A percentile compares a stretch with the other conserved stretches of the same genome.
These are phyloP conservation scores for Wallacemonas sp. DNA, from an alignment of 208 protist species.

Conservation along the genomic window DNA sequence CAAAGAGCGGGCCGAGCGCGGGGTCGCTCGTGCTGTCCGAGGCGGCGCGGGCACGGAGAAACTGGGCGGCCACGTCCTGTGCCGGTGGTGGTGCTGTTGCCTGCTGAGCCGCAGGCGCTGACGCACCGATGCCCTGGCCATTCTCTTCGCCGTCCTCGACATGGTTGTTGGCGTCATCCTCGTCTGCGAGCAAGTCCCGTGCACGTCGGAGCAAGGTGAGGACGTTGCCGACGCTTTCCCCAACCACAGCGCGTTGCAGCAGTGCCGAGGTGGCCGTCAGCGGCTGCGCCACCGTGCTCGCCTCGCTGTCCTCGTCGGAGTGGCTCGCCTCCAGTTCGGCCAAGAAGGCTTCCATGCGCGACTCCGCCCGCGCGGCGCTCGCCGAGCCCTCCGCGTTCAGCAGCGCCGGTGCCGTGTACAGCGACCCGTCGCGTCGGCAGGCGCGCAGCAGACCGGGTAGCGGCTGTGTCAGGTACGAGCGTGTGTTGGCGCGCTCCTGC, in stretches of 20 bases:
- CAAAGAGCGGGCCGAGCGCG: too few species aligned
- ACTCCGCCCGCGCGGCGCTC: background rate
- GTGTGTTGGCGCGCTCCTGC: slow-evolving; percentile 26
- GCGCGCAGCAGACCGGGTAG: slow-evolving; percentile 26
- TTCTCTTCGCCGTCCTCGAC: background rate
- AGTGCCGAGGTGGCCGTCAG: background rate
- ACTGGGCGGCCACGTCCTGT: background rate
- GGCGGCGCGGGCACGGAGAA: background rate
- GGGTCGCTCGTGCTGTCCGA: too few species aligned
- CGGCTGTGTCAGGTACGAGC: slow-evolving; percentile 41
- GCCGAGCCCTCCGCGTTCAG: background rate
- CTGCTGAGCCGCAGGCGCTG: too few species aligned
- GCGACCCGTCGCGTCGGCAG: slow-evolving; percentile 12
- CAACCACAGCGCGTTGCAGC: slow-evolving; percentile 9
- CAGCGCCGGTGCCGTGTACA: background rate
- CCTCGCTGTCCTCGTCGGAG: background rate
- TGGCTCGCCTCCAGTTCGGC: slow-evolving; percentile 17
- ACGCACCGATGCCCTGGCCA: background rate
- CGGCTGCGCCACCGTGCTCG: background rate
- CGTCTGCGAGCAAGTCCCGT: slow-evolving; percentile 7
- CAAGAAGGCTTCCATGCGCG: slow-evolving; percentile 30
- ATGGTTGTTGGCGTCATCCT: background rate
- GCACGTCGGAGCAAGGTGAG: slow-evolving; percentile 11
- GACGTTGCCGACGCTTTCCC: slow-evolving; percentile 1
- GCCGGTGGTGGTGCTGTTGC: too few species aligned